A percentile compares a stretch with the other conserved stretches of the same genome.
These are phyloP conservation scores for Mycena albidolilacea DNA, from an alignment of 768 basidiomycete species.

Conservation along the genomic window DNA sequence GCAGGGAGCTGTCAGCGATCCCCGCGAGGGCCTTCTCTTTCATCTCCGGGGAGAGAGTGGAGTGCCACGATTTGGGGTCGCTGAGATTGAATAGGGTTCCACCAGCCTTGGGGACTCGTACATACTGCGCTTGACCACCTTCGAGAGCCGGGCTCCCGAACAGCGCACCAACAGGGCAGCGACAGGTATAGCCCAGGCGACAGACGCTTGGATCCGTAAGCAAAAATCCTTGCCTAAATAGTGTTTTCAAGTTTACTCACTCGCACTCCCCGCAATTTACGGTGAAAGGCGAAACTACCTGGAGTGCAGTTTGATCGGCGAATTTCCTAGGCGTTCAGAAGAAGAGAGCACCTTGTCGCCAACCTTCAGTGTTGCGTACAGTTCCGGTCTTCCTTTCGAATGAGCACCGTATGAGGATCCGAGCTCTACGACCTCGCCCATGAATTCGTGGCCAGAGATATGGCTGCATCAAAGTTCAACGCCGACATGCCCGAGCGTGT, in stretches of 20 bases:
- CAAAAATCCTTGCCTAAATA: neutral
- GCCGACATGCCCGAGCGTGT: neutral
- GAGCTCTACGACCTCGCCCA: conserved; percentile 79
- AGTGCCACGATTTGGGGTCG: conserved; percentile 62
- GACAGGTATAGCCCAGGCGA: conserved; percentile 79
- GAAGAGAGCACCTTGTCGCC: conserved; percentile 66
- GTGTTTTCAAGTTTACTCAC: conserved; percentile 57
- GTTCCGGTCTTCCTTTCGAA: conserved; percentile 65
- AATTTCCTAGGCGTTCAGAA: neutral
- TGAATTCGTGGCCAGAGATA: conserved; percentile 83
- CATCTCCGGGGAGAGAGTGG: conserved; percentile 51
- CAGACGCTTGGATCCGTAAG: conserved; percentile 65
- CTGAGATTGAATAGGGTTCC: conserved; percentile 80
- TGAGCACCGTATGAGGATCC: conserved; percentile 68
- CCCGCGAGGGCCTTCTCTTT: conserved; percentile 56
- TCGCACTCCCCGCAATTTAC: conserved; percentile 90
- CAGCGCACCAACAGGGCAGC: conserved; percentile 72
- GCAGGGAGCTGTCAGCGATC: conserved; percentile 75
- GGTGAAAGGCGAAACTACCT: conserved; percentile 85
- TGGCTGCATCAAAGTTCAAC: conserved; percentile 55
- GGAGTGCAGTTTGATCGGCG: neutral
- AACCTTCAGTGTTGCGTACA: conserved; percentile 75
- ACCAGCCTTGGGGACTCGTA: conserved; percentile 85
- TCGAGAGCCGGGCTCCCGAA: conserved; percentile 79
- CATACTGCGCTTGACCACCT: conserved; percentile 86